A percentile compares a stretch with the other conserved stretches of the same genome.
These are phyloP conservation scores for Candida neerlandica DNA, from an alignment of 1,139 yeast species.

Conservation along the genomic window DNA sequence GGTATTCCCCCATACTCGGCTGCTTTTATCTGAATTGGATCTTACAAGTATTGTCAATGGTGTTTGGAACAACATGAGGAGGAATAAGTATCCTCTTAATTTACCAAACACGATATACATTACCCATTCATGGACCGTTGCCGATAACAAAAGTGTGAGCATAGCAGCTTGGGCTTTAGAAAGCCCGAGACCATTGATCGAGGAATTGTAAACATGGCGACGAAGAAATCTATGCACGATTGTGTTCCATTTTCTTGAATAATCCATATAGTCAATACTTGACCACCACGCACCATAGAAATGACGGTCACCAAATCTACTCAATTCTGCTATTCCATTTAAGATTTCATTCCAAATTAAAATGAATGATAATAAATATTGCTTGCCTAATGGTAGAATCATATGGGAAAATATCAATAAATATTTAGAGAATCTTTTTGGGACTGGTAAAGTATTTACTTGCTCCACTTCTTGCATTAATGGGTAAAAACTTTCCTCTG, in stretches of 20 bases:
- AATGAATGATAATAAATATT: slow-evolving; percentile 79
- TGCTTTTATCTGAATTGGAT: slow-evolving; percentile 29
- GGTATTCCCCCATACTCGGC: slow-evolving; percentile 69
- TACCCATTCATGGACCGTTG: slow-evolving; percentile 84
- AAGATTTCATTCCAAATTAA: slow-evolving; percentile 95
- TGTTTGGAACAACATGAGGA: slow-evolving; percentile 82
- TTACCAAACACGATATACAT: slow-evolving; percentile 86
- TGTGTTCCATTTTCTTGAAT: slow-evolving; percentile 90
- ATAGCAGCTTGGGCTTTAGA: slow-evolving; percentile 71
- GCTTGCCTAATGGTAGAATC: slow-evolving; percentile 73
- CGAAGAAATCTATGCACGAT: slow-evolving; percentile 92
- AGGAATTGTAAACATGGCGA: slow-evolving; percentile 92
- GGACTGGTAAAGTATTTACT: slow-evolving; percentile 50
- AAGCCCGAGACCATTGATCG: slow-evolving; percentile 73
- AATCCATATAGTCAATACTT: slow-evolving; percentile 90
- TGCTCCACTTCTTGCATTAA: slow-evolving; percentile 61
- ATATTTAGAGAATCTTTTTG: slow-evolving; percentile 52
- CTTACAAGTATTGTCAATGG: slow-evolving; percentile 61
- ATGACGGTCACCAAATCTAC: slow-evolving; percentile 83
- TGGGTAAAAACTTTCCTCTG: slow-evolving; percentile 80
- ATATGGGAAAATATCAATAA: slow-evolving; percentile 69
- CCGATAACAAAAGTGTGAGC: slow-evolving; percentile 78
- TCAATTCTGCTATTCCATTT: slow-evolving; percentile 85
- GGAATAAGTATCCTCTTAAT: slow-evolving; percentile 75
- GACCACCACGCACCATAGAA: slow-evolving; percentile 99